Percentiles rank a stretch among this genome's conserved stretches.
phyloP scores from a whole-genome alignment of 2,329 filamentous ascomycete species.

The Daldinia sp. region DNA sequence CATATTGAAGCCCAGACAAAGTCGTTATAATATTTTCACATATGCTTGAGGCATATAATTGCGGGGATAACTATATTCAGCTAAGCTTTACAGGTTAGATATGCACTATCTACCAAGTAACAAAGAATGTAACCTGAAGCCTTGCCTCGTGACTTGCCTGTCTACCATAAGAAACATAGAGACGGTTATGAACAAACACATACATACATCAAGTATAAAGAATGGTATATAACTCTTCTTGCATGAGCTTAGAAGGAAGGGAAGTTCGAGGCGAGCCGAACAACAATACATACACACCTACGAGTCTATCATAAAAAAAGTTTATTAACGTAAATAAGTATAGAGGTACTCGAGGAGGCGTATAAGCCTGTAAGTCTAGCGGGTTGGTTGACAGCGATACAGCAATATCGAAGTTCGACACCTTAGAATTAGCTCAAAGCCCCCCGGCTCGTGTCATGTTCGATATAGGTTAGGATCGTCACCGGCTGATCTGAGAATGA shows the following conservation, averaged over 20 bases:
- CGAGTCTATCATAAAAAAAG: too few species aligned
- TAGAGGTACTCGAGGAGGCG: too few species aligned
- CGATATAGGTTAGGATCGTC: slow-evolving; percentile 29
- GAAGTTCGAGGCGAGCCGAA: slow-evolving; percentile 46
- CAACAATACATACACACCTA: slow-evolving; percentile 21
- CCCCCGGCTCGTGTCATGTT: slow-evolving; percentile 30
- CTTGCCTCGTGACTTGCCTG: slow-evolving; percentile 34
- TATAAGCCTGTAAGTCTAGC: too few species aligned
- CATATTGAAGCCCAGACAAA: background rate
- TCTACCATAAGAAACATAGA: slow-evolving; percentile 33
- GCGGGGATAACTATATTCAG: background rate
- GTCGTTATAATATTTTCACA: too few species aligned
- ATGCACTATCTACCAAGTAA: background rate
- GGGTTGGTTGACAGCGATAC: too few species aligned
- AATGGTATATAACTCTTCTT: slow-evolving; percentile 12
- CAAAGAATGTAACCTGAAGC: background rate
- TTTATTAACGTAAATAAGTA: too few species aligned
- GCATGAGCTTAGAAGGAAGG: slow-evolving; percentile 19
- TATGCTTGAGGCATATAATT: background rate
- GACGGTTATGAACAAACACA: slow-evolving; percentile 1
- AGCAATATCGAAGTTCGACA: background rate
- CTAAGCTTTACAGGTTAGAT: background rate
- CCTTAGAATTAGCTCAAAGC: slow-evolving; percentile 10
- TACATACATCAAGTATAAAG: background rate
- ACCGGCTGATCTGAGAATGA: slow-evolving; percentile 33